Evolutionary conservation across 1,284 basidiomycete species (phyloP).

Genomic region (Rhodotorula sp.): DNA sequence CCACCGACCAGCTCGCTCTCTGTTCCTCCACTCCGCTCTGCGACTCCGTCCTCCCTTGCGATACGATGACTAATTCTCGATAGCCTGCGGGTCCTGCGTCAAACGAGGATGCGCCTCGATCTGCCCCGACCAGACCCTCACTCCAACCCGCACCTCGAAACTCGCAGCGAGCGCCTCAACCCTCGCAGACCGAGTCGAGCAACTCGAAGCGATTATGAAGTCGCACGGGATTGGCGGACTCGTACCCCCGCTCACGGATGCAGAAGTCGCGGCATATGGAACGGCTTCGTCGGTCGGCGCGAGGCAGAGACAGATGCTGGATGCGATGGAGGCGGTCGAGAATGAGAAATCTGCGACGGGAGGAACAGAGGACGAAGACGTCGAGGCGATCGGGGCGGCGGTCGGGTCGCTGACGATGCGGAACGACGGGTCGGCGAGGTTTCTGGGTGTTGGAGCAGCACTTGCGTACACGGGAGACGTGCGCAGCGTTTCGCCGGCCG

Average conservation of each 20-base stretch:
- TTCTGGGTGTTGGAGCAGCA: slow-evolving; percentile 12
- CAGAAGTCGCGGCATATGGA: not conserved
- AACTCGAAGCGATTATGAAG: slow-evolving; percentile 3
- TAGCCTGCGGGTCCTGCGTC: slow-evolving; percentile 1
- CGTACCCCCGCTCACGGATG: not conserved
- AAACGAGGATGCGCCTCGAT: not conserved
- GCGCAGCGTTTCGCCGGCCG: not conserved
- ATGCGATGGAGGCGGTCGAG: not conserved
- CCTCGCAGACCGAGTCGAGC: slow-evolving; percentile 14
- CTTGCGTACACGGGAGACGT: slow-evolving; percentile 8
- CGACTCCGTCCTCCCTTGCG: too few species aligned
- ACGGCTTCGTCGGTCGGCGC: not conserved
- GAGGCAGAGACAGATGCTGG: not conserved
- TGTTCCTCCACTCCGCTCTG: too few species aligned
- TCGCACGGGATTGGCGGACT: not conserved
- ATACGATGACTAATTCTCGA: too few species aligned
- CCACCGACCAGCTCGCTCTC: too few species aligned
- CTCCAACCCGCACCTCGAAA: slow-evolving; percentile 5
- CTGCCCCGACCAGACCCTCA: not conserved
- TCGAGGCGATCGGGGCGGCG: not conserved
- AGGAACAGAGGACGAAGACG: slow-evolving; percentile 1
- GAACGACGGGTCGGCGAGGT: slow-evolving; percentile 13
- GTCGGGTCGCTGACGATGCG: slow-evolving; percentile 18
- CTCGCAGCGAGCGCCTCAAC: not conserved
- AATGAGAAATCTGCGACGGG: not conserved